Conservation (phyloP, 768 basidiomycete species). For the Auricularia auricula-judae region DNA sequence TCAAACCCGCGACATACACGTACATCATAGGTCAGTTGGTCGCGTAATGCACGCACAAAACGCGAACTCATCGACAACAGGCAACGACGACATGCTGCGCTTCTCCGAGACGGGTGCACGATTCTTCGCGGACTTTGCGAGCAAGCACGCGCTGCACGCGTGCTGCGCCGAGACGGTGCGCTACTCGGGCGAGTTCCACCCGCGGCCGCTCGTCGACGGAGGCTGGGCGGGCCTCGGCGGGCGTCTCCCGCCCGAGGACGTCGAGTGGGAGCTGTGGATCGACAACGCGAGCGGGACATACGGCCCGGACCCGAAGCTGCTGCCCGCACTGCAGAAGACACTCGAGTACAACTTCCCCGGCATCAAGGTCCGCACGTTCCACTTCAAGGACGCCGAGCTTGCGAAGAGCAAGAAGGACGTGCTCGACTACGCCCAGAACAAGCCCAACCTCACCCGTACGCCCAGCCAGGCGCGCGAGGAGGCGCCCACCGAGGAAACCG, state of each 20-base stretch:
- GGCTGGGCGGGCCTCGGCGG: slow-evolving; percentile 60
- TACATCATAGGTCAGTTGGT: slow-evolving; percentile 66
- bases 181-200: slow-evolving; percentile 74
- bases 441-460: not conserved
- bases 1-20: slow-evolving; percentile 78
- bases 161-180: slow-evolving; percentile 58
- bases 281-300: slow-evolving; percentile 86
- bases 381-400: slow-evolving; percentile 15
- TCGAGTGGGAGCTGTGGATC: slow-evolving; percentile 72
- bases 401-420: not conserved
- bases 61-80: slow-evolving; percentile 33
- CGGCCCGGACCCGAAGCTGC: slow-evolving; percentile 51
- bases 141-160: slow-evolving; percentile 77
- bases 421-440: not conserved
- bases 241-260: slow-evolving; percentile 37
- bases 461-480: not conserved
- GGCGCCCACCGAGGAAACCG: not conserved
- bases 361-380: slow-evolving; percentile 17
- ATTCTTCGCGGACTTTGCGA: slow-evolving; percentile 79
- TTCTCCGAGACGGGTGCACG: slow-evolving; percentile 83
- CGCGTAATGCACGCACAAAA: slow-evolving; percentile 74
- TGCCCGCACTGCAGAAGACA: slow-evolving; percentile 49
- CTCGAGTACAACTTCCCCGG: slow-evolving; percentile 63
- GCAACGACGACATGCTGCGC: slow-evolving; percentile 63
- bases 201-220: slow-evolving; percentile 37